Conservation (phyloP, 345 rosid genomes). For the Acer negundo region DNA sequence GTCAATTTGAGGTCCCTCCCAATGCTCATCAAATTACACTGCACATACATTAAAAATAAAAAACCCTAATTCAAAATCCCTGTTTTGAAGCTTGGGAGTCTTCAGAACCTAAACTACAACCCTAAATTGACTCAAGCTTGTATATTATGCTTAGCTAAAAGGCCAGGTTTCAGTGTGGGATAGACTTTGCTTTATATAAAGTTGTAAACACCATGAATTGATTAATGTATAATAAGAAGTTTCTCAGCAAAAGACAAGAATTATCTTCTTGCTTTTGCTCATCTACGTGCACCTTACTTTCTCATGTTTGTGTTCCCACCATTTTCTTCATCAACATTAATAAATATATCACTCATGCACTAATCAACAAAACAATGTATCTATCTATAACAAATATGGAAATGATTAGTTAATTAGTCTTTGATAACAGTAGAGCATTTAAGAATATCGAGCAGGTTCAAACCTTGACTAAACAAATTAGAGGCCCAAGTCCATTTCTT, state of each 20-base stretch:
- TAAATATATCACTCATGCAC: conserved; percentile 1
- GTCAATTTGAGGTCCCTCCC: conserved; percentile 5
- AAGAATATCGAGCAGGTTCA: neutral
- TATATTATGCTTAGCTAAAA: conserved; percentile 1
- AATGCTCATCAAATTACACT: neutral
- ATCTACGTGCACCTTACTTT: conserved; percentile 37
- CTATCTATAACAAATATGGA: neutral
- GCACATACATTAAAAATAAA: neutral
- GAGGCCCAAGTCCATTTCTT: neutral
- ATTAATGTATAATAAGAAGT: conserved; percentile 47
- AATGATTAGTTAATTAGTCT: neutral
- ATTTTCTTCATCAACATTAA: conserved; percentile 22
- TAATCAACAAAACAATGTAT: neutral
- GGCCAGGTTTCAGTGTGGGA: conserved; percentile 16
- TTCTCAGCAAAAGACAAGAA: conserved; percentile 41
- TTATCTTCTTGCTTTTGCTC: conserved; percentile 43
- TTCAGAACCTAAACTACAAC: neutral
- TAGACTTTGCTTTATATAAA: conserved; percentile 38
- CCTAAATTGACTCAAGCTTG: conserved; percentile 4
- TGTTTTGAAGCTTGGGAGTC: conserved; percentile 1
- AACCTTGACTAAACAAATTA: neutral
- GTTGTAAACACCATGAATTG: conserved; percentile 37
- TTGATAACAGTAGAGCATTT: neutral
- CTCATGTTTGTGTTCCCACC: conserved; percentile 37
- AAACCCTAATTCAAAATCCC: neutral